Evolutionary conservation across 2,329 filamentous ascomycete species (phyloP).

Genomic region (Aphanoascus verrucosus): DNA sequence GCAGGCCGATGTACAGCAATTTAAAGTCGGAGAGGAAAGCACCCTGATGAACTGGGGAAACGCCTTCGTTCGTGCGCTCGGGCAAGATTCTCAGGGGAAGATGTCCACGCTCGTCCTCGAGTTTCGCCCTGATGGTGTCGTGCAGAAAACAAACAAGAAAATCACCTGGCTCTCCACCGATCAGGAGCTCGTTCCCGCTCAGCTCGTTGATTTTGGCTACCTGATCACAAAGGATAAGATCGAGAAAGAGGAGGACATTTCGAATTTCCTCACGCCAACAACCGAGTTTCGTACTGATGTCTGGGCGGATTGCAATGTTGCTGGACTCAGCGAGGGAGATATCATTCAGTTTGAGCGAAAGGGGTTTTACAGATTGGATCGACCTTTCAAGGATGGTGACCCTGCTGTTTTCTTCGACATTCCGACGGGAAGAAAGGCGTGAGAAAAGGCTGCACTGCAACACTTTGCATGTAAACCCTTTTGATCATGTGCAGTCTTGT

Average conservation of each 20-base stretch:
- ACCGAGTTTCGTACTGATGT: constrained; percentile 67
- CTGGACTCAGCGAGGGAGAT: constrained; percentile 68
- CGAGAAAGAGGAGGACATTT: constrained; percentile 73
- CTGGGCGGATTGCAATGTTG: constrained; percentile 70
- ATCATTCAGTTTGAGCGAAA: constrained; percentile 93
- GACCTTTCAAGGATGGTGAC: constrained; percentile 47
- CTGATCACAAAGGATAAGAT: constrained; percentile 91
- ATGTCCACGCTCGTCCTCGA: constrained; percentile 62
- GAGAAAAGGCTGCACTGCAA: neutral
- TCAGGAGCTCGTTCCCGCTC: constrained; percentile 67
- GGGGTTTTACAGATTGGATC: constrained; percentile 81
- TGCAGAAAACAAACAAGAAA: constrained; percentile 94
- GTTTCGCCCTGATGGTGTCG: constrained; percentile 83
- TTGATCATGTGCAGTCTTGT: too few relatives aligned
- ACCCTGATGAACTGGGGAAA: constrained; percentile 59
- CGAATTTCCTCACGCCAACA: constrained; percentile 67
- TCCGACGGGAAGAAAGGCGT: constrained; percentile 50
- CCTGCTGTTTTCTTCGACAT: constrained; percentile 58
- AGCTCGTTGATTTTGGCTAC: constrained; percentile 91
- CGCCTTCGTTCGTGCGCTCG: constrained; percentile 41
- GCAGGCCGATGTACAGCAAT: constrained; percentile 25
- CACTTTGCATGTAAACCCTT: too few relatives aligned
- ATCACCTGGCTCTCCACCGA: constrained; percentile 80
- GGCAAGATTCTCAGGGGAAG: constrained; percentile 39
- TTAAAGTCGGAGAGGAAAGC: constrained; percentile 25